These are phyloP conservation scores for Neurospora intermedia DNA, from an alignment of 495 filamentous ascomycete genomes.

Conservation along the genomic window DNA sequence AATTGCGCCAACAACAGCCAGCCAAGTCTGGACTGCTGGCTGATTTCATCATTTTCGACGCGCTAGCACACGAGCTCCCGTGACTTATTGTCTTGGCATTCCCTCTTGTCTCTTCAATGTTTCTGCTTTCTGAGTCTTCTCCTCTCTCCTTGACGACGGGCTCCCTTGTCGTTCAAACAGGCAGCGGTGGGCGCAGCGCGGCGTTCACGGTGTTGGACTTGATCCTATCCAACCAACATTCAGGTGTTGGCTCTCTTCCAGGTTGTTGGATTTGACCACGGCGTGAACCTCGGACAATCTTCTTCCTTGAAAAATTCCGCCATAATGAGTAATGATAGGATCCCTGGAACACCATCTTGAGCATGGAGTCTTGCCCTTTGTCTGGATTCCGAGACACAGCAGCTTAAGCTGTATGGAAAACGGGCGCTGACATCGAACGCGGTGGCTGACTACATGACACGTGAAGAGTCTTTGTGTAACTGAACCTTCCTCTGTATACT, in stretches of 20 bases:
- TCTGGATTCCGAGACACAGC: not conserved
- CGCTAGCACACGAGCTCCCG: constrained; percentile 25
- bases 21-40: constrained; percentile 4
- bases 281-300: not conserved
- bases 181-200: not conserved
- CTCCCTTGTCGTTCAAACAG: not conserved
- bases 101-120: not conserved
- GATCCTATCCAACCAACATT: not conserved
- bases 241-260: not conserved
- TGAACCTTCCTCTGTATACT: not conserved
- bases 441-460: not conserved
- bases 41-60: constrained; percentile 6
- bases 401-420: not conserved
- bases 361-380: not conserved
- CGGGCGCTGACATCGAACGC: not conserved
- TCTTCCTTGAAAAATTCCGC: not conserved
- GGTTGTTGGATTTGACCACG: not conserved
- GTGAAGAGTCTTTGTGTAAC: not conserved
- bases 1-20: constrained; percentile 10
- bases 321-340: not conserved
- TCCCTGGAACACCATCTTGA: not conserved
- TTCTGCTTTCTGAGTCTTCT: not conserved
- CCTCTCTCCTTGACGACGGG: not conserved
- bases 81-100: constrained; percentile 9
- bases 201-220: not conserved